Conservation (phyloP, 2,329 filamentous ascomycete genomes). For the Eutypella sp. region DNA sequence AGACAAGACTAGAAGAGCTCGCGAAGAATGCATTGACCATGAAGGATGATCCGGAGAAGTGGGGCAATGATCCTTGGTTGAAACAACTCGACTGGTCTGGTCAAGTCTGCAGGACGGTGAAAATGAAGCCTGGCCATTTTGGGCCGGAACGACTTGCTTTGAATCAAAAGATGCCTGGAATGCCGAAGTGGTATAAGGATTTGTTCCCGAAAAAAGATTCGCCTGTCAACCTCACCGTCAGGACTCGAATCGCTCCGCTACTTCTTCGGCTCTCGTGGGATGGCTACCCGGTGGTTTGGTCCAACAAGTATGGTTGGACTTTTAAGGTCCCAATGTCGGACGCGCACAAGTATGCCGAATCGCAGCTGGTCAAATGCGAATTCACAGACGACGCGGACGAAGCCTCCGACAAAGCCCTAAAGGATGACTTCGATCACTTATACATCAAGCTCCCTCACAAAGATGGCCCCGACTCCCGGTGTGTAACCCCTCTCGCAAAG, state of each 20-base stretch:
- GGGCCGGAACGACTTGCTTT: slow-evolving; percentile 72
- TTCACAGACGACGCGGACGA: slow-evolving; percentile 70
- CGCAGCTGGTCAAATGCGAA: slow-evolving; percentile 69
- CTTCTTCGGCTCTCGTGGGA: slow-evolving; percentile 85
- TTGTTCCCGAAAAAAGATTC: slow-evolving; percentile 66
- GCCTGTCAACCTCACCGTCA: slow-evolving; percentile 73
- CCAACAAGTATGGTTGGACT: slow-evolving; percentile 87
- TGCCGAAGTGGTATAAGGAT: slow-evolving; percentile 95
- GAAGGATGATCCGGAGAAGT: slow-evolving; percentile 64
- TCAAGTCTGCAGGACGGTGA: slow-evolving; percentile 86
- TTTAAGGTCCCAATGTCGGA: slow-evolving; percentile 69
- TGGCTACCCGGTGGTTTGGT: slow-evolving; percentile 85
- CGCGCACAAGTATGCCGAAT: slow-evolving; percentile 59
- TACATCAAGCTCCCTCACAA: slow-evolving; percentile 98
- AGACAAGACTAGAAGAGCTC: slow-evolving; percentile 66
- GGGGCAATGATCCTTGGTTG: slow-evolving; percentile 82
- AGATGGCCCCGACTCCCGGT: slow-evolving; percentile 80
- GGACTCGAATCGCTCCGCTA: slow-evolving; percentile 82
- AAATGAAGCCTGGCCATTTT: slow-evolving; percentile 82
- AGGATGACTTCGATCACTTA: slow-evolving; percentile 57
- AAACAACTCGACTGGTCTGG: slow-evolving; percentile 92
- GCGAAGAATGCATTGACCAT: slow-evolving; percentile 72
- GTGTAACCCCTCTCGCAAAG: slow-evolving; percentile 84
- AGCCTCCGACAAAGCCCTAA: slow-evolving; percentile 53
- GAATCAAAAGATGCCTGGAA: slow-evolving; percentile 88